These are phyloP conservation scores for Hyaloraphidium curvatum DNA, from an alignment of 192 early-diverging fungal species.

Conservation along the genomic window DNA sequence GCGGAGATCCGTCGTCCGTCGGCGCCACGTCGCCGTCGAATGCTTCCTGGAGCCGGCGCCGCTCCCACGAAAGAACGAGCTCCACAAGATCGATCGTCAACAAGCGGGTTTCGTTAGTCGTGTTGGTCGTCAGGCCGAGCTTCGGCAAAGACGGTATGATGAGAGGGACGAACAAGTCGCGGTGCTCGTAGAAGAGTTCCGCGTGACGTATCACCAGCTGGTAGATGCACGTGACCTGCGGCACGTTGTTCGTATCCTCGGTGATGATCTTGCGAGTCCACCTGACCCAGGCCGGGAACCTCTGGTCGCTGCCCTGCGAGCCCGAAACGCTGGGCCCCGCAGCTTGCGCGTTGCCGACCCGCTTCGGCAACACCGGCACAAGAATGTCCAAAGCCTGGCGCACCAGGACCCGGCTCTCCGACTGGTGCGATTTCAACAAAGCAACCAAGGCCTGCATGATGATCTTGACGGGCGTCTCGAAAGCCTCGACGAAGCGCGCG, in stretches of 20 bases:
- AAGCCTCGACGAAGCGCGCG: slow-evolving; percentile 79
- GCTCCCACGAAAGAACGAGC: slow-evolving; percentile 81
- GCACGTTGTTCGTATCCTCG: slow-evolving; percentile 80
- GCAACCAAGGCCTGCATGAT: slow-evolving; percentile 73
- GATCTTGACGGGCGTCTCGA: slow-evolving; percentile 74
- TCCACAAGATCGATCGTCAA: slow-evolving; percentile 81
- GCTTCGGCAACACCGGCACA: slow-evolving; percentile 72
- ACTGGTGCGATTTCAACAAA: slow-evolving; percentile 71
- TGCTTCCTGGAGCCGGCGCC: slow-evolving; percentile 27
- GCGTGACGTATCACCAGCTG: slow-evolving; percentile 76
- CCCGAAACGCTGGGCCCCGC: slow-evolving; percentile 3
- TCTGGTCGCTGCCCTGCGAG: slow-evolving; percentile 6
- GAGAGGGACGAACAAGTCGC: slow-evolving; percentile 76
- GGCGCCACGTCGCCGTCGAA: slow-evolving; percentile 9
- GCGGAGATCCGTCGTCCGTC: slow-evolving; percentile 10
- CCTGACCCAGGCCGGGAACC: slow-evolving; percentile 64
- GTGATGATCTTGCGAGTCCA: slow-evolving; percentile 73
- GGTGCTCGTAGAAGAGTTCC: slow-evolving; percentile 71
- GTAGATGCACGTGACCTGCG: slow-evolving; percentile 79
- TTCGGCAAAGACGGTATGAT: slow-evolving; percentile 71
- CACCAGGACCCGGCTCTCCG: slow-evolving; percentile 69
- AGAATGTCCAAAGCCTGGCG: slow-evolving; percentile 88
- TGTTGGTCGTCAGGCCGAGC: slow-evolving; percentile 66
- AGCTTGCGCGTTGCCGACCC: slow-evolving; percentile 27
- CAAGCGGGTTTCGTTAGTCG: slow-evolving; percentile 63